A percentile compares a stretch with the other conserved stretches of the same genome.
Conservation (phyloP, 805 yeast genomes). For the Lipomyces anomalus region DNA sequence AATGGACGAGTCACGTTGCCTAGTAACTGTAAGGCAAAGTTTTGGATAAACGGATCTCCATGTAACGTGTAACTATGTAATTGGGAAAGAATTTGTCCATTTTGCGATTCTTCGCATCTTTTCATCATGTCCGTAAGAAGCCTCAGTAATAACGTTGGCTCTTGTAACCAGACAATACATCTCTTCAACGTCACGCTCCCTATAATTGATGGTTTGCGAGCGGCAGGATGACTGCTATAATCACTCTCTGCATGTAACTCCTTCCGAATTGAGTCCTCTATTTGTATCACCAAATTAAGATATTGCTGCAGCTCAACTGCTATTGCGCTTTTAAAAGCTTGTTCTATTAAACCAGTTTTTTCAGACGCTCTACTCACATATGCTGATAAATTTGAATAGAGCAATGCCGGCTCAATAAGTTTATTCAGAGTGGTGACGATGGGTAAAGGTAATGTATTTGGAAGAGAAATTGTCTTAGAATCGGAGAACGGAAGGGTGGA, state of each 20-base stretch:
- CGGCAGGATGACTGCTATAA: no score
- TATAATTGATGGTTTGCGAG: slow-evolving; percentile 12
- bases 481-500: slow-evolving; percentile 19
- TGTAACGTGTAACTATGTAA: slow-evolving; percentile 47
- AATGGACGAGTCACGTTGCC: slow-evolving; percentile 52
- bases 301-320: slow-evolving; percentile 41
- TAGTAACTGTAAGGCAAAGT: slow-evolving; percentile 43
- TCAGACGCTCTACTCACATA: slow-evolving; percentile 37
- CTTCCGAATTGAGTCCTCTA: slow-evolving; percentile 38
- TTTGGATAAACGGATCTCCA: slow-evolving; percentile 56
- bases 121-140: slow-evolving; percentile 44
- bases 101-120: slow-evolving; percentile 29
- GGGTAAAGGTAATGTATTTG: slow-evolving; percentile 50
- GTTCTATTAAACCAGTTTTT: slow-evolving; percentile 54
- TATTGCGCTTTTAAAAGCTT: slow-evolving; percentile 52
- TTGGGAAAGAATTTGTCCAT: slow-evolving; percentile 51
- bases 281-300: slow-evolving; percentile 39
- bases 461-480: slow-evolving; percentile 35
- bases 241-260: slow-evolving; percentile 32
- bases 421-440: slow-evolving; percentile 50
- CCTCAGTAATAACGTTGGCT: slow-evolving; percentile 53
- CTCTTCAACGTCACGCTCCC: slow-evolving; percentile 32
- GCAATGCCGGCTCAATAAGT: slow-evolving; percentile 65
- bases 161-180: slow-evolving; percentile 42
- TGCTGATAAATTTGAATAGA: slow-evolving; percentile 46